These are phyloP conservation scores for Porodaedalea pini DNA, from an alignment of 1,284 basidiomycete genomes.

Conservation along the genomic window DNA sequence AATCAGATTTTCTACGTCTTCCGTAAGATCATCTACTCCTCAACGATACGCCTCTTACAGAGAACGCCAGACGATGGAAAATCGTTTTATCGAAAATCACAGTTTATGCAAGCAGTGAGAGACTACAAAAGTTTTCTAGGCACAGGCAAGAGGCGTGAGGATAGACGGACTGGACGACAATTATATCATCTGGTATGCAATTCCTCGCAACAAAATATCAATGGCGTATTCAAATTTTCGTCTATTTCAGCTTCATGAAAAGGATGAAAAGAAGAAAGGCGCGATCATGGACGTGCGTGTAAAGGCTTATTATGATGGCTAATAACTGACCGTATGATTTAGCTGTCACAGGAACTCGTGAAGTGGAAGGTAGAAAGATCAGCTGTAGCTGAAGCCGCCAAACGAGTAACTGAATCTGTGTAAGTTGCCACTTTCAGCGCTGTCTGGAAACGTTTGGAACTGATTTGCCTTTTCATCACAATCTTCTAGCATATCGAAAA, in stretches of 20 bases:
- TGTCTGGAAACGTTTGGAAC: not conserved
- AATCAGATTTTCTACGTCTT: no score
- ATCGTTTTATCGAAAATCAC: not conserved
- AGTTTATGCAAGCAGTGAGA: not conserved
- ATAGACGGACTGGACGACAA: no score
- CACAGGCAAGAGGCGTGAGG: not conserved
- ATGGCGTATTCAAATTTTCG: no score
- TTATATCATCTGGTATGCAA: no score
- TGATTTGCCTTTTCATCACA: not conserved
- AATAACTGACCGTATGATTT: not conserved
- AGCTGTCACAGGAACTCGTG: not conserved
- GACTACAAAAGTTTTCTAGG: not conserved
- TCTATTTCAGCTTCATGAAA: slow-evolving; percentile 1
- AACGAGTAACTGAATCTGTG: no score
- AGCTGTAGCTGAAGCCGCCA: no score
- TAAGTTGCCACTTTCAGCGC: not conserved
- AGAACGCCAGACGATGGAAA: not conserved
- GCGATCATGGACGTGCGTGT: not conserved
- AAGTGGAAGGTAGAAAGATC: not conserved
- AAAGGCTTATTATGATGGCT: not conserved
- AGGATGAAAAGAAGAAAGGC: not conserved
- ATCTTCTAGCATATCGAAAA: slow-evolving; percentile 31
- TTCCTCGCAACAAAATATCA: no score
- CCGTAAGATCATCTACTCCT: no score
- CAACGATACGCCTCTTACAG: no score